These are phyloP conservation scores for Nemania abortiva DNA, from an alignment of 2,329 filamentous ascomycete genomes.

Conservation along the genomic window DNA sequence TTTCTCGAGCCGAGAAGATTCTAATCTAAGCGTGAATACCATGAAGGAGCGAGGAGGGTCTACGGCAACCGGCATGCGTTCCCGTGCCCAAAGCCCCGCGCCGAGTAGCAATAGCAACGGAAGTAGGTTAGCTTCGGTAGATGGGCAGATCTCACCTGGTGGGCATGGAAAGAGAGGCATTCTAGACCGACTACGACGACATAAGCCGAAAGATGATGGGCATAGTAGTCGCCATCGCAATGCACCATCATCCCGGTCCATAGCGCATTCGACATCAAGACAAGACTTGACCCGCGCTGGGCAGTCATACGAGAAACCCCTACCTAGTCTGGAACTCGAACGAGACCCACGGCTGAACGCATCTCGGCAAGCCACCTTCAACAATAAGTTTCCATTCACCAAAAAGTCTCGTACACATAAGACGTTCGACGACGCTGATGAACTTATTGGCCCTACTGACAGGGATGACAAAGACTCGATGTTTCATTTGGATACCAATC, in stretches of 20 bases:
- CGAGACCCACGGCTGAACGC: conserved; percentile 45
- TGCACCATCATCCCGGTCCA: conserved; percentile 65
- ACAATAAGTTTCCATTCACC: conserved; percentile 72
- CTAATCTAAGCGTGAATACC: conserved; percentile 62
- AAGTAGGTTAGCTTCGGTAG: conserved; percentile 61
- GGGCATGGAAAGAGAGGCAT: conserved; percentile 65
- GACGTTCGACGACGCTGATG: conserved; percentile 66
- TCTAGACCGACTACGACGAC: conserved; percentile 63
- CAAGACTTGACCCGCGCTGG: conserved; percentile 59
- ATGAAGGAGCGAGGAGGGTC: conserved; percentile 67
- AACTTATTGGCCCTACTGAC: conserved; percentile 71
- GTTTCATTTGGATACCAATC: conserved; percentile 86
- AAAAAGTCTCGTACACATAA: conserved; percentile 65
- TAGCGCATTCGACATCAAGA: conserved; percentile 64
- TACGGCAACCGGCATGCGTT: conserved; percentile 56
- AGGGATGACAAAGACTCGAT: conserved; percentile 70
- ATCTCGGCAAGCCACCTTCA: conserved; percentile 65
- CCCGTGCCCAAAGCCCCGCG: conserved; percentile 83
- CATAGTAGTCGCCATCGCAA: conserved; percentile 59
- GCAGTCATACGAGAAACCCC: conserved; percentile 54
- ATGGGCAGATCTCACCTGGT: conserved; percentile 70
- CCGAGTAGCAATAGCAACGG: conserved; percentile 77
- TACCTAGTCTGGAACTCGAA: conserved; percentile 47
- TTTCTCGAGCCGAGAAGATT: conserved; percentile 81
- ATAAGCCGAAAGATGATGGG: conserved; percentile 68